A percentile compares a stretch with the other conserved stretches of the same genome.
phyloP scores from a whole-genome alignment of 1,139 yeast genomes.

The Pichia sp. region DNA sequence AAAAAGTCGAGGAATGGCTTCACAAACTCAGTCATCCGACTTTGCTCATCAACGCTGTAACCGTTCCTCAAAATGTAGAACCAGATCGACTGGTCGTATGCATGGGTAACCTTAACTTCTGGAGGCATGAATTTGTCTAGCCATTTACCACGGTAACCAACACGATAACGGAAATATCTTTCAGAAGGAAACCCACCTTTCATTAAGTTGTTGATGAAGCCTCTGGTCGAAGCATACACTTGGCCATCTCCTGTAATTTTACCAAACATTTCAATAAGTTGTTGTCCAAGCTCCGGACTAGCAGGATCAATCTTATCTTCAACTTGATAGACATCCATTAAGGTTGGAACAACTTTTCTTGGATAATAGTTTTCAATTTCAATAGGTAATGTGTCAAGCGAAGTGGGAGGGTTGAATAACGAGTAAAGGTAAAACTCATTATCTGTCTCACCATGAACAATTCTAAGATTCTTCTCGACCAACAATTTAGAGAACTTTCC shows the following conservation, averaged over 20 bases:
- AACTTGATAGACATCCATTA: slow-evolving; percentile 32
- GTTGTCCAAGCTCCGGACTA: slow-evolving; percentile 19
- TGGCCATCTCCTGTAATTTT: slow-evolving; percentile 38
- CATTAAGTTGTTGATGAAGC: slow-evolving; percentile 30
- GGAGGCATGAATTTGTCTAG: slow-evolving; percentile 29
- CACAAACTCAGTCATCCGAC: slow-evolving; percentile 25
- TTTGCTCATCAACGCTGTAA: slow-evolving; percentile 28
- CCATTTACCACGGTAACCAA: slow-evolving; percentile 33
- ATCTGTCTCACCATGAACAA: slow-evolving; percentile 39
- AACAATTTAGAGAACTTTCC: slow-evolving; percentile 34
- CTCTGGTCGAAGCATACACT: slow-evolving; percentile 37
- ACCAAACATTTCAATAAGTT: slow-evolving; percentile 31
- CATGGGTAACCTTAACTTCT: slow-evolving; percentile 34
- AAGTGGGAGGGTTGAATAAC: slow-evolving; percentile 32
- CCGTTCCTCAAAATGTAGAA: slow-evolving; percentile 30
- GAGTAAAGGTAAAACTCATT: slow-evolving; percentile 36
- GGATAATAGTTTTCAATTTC: slow-evolving; percentile 39
- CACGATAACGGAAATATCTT: slow-evolving; percentile 33
- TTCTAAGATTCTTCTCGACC: slow-evolving; percentile 23
- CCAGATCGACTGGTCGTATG: slow-evolving; percentile 34
- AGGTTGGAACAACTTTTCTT: slow-evolving; percentile 27
- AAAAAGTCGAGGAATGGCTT: slow-evolving; percentile 30
- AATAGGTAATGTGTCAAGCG: slow-evolving; percentile 26
- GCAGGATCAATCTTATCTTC: slow-evolving; percentile 8
- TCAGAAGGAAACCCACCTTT: slow-evolving; percentile 30